Evolutionary conservation across 108 stramenopile species (phyloP).

Genomic region (Parietichytrium sp.): DNA sequence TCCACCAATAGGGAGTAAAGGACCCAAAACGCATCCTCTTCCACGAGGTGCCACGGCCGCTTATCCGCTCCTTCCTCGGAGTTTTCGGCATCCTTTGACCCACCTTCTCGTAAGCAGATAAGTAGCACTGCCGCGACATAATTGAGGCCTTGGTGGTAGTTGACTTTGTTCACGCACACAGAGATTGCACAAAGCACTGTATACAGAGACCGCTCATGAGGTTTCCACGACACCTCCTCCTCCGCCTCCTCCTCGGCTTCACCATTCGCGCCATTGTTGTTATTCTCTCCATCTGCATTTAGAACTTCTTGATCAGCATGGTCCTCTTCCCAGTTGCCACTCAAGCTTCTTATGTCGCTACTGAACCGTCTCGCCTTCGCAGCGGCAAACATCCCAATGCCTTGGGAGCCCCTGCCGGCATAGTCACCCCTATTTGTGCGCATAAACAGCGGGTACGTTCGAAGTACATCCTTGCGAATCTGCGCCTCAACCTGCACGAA

Average conservation of each 20-base stretch:
- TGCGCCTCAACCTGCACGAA: not conserved
- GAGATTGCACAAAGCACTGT: constrained; percentile 20
- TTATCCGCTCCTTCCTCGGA: not conserved
- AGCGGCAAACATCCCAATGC: too few relatives aligned
- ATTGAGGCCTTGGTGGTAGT: constrained; percentile 30
- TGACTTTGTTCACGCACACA: not conserved
- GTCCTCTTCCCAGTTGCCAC: too few relatives aligned
- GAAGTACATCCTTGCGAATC: not conserved
- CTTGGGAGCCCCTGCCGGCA: not conserved
- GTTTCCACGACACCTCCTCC: too few relatives aligned
- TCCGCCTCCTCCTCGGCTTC: too few relatives aligned
- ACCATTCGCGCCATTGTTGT: too few relatives aligned
- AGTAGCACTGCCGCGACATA: constrained; percentile 21
- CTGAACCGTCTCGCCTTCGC: not conserved
- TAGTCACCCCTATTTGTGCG: not conserved
- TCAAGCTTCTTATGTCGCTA: too few relatives aligned
- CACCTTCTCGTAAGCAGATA: not conserved
- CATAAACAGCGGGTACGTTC: constrained; percentile 23
- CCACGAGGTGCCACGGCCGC: not conserved
- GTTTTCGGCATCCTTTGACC: not conserved
- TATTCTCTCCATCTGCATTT: too few relatives aligned
- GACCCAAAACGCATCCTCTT: not conserved
- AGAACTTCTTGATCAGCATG: too few relatives aligned
- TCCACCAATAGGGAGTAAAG: not conserved
- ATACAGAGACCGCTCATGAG: not conserved